phyloP scores from a whole-genome alignment of 2,329 filamentous ascomycete genomes.

The Fusarium xylarioides region DNA sequence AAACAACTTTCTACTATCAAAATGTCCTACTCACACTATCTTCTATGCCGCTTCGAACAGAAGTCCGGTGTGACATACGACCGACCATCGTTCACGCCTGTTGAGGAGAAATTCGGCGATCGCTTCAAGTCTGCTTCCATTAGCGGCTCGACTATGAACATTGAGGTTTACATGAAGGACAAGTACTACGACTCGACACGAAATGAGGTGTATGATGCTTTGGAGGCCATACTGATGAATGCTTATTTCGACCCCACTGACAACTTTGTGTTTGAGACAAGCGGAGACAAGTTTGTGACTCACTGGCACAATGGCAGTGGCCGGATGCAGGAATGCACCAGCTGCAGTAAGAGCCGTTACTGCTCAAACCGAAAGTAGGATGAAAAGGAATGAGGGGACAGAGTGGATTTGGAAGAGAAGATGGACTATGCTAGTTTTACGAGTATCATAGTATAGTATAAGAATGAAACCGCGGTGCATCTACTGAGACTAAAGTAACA shows the following conservation, averaged over 20 bases:
- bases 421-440: no score
- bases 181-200: neutral
- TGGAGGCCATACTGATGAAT: neutral
- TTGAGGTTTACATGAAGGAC: neutral
- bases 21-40: neutral
- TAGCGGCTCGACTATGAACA: neutral
- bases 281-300: neutral
- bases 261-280: neutral
- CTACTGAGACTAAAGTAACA: rapidly evolving
- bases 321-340: neutral
- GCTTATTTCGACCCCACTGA: neutral
- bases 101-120: neutral
- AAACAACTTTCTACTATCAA: neutral
- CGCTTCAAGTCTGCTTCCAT: neutral
- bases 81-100: neutral
- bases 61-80: neutral
- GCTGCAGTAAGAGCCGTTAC: neutral
- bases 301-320: neutral
- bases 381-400: rapidly evolving
- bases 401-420: neutral
- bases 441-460: neutral
- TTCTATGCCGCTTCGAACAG: neutral
- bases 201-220: neutral
- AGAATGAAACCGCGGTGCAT: neutral
- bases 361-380: neutral